Base-by-base conservation (phyloP, 148 eudicot species). In the Drosera capensis region DNA sequence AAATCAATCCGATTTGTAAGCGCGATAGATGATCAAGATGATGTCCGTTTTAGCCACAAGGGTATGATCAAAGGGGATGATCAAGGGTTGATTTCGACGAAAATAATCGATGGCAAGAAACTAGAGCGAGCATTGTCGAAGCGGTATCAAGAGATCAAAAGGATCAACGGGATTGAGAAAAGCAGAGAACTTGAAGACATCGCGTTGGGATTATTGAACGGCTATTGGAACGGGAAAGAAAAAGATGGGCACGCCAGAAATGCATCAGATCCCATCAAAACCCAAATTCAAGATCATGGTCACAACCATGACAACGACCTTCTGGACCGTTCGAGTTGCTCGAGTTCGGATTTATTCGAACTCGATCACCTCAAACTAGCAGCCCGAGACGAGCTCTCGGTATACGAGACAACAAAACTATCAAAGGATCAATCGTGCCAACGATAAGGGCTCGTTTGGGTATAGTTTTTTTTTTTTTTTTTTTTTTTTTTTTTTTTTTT, bases 271-370 rank as follows among this genome's bases (percentile, higher is more conserved):
- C n/a, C 38, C 13, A 11, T 34, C 13, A 34, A 34, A 34, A 11
- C 7, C 31, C n/a, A 34, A 13, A 2, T 9, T 11, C 3, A 57
- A 25, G 24, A 49, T 28, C 42, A 37, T 42, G 9, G 0, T 0
- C 11, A 34, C 38, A 49, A 60, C 6, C 60, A 70, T 0, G 72
- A 68, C 0, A 54, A 71, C 3, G 62, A 68, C 0, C 61, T 70
- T 5, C 68, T 71, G 40, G 96, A 76, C 36, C 65, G 54, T 5
- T 63, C 64, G 14, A 87, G 85, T 68, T 80, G 80, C 38, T 54
- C 88, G 12, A 87, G 96, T 60, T 87, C 96, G 5, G 96, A 87
- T 67, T 50, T 87, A 29, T 87, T 87, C 43, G 96, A 87, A 60
- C 54, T 87, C 7, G 94, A 87, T 54, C 79, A 87, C 56, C 66